Percentiles rank a stretch among this genome's conserved stretches.
Conservation (phyloP, 371 early-diverging fungal species). For the Mortierella sp. region DNA sequence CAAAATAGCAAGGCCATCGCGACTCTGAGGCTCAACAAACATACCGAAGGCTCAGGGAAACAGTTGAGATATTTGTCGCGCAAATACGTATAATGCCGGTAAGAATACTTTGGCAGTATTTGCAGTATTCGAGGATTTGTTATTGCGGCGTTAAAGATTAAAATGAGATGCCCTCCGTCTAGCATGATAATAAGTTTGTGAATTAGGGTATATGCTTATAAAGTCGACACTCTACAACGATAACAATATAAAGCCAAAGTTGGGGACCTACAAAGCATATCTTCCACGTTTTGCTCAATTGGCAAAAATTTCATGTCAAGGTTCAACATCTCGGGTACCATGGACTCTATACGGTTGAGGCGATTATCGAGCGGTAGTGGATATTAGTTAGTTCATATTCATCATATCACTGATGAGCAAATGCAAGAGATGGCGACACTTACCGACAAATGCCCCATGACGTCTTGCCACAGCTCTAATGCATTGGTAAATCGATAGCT, state of each 20-base stretch:
- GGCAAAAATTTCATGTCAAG: constrained; percentile 76
- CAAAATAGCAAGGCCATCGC: too few relatives aligned
- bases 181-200: neutral
- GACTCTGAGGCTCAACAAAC: neutral
- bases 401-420: neutral
- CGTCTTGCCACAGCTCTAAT: constrained; percentile 70
- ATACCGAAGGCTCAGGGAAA: constrained; percentile 70
- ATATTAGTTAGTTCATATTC: neutral
- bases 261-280: constrained; percentile 63
- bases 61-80: constrained; percentile 77
- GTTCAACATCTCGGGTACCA: constrained; percentile 70
- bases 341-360: constrained; percentile 23
- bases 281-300: constrained; percentile 77
- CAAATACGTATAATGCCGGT: constrained; percentile 79
- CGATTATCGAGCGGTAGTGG: neutral
- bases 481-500: constrained; percentile 74
- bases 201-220: neutral
- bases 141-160: constrained; percentile 77
- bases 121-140: constrained; percentile 62
- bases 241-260: neutral
- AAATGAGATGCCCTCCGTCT: constrained; percentile 78
- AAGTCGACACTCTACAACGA: neutral
- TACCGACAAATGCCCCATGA: constrained; percentile 72
- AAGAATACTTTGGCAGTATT: constrained; percentile 76
- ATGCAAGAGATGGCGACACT: constrained; percentile 2